Evolutionary conservation across 257 asterid genomes (phyloP), one percentile per base, ranked within the genome.

Genomic region (Petrea volubilis): DNA sequence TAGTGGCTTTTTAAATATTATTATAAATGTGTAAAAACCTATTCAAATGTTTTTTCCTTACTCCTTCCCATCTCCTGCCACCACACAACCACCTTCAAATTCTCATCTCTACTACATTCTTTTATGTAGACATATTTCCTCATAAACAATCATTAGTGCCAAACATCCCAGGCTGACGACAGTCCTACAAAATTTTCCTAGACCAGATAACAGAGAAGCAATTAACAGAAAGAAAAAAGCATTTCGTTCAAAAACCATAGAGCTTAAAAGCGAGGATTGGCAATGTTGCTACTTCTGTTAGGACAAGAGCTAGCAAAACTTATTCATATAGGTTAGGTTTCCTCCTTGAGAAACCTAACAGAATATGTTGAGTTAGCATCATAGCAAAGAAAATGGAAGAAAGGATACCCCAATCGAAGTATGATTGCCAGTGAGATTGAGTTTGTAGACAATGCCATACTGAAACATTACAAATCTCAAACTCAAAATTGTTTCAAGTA

Each of bases 381-480:
- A 59, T 14, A 73, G 41, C 7, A 34, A 47, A 24, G 61, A 1
- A 27, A 43, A 71, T 7, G 36, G 51, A 71, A 27, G 70, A 63
- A 73, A 76, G 65, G 56, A 77, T 94, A 94, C 98, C 96, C 95
- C 97, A 75, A 95, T 65, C 23, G 99, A 95, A n/a, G 99, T 95
- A 77, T 84, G 33, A 20, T 64, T 56, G 46, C 90, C 93, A 25
- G 95, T 90, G 68, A 92, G 82, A 64, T 90, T 83, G 71, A 95
- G 96, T 81, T 92, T 92, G 83, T 95, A 95, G 6, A 95, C 99
- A 79, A 95, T 81, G 72, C 99, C 99, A 71, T 92, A 95, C 79
- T 95, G 99, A 71, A 95, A 95, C 64, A 95, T 64, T 21, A 95
- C 73, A 82, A 95, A 95, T 77, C 99, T 87, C 82, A 91, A 84